Evolutionary conservation across 2,329 filamentous ascomycete species (phyloP).

Genomic region (Calonectria hongkongensis): DNA sequence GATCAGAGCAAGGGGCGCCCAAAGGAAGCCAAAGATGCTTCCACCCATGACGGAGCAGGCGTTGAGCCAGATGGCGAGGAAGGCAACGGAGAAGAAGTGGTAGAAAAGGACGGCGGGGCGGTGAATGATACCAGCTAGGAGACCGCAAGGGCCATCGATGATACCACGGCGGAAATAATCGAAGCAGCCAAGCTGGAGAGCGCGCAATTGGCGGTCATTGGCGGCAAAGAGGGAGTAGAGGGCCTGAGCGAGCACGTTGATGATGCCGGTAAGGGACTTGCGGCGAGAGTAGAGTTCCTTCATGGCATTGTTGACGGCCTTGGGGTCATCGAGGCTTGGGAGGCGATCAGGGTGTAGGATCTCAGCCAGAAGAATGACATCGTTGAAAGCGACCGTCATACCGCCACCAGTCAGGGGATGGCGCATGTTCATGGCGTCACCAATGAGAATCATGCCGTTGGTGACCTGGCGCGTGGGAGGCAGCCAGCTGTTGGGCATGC

Average conservation of each 20-base stretch:
- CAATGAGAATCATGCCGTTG: conserved; percentile 85
- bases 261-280: conserved; percentile 88
- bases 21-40: conserved; percentile 62
- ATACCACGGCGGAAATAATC: conserved; percentile 88
- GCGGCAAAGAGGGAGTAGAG: conserved; percentile 95
- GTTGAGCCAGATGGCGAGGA: conserved; percentile 86
- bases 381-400: conserved; percentile 98
- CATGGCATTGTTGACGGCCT: conserved; percentile 81
- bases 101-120: conserved; percentile 86
- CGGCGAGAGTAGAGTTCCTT: conserved; percentile 88
- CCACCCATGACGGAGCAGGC: conserved; percentile 62
- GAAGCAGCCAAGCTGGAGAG: conserved; percentile 93
- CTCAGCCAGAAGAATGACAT: conserved; percentile 85
- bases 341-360: conserved; percentile 83
- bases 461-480: conserved; percentile 79
- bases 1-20: conserved; percentile 76
- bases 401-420: conserved; percentile 97
- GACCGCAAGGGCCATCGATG: conserved; percentile 85
- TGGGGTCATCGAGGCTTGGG: conserved; percentile 80
- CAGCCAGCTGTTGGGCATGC: conserved; percentile 97
- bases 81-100: conserved; percentile 96
- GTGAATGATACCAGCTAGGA: conserved; percentile 88
- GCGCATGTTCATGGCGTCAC: conserved; percentile 99
- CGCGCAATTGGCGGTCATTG: conserved; percentile 83
- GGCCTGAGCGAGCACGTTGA: conserved; percentile 98